These are phyloP conservation scores for Groenewaldozyma tartarivorans DNA, from an alignment of 805 yeast species.

Conservation along the genomic window DNA sequence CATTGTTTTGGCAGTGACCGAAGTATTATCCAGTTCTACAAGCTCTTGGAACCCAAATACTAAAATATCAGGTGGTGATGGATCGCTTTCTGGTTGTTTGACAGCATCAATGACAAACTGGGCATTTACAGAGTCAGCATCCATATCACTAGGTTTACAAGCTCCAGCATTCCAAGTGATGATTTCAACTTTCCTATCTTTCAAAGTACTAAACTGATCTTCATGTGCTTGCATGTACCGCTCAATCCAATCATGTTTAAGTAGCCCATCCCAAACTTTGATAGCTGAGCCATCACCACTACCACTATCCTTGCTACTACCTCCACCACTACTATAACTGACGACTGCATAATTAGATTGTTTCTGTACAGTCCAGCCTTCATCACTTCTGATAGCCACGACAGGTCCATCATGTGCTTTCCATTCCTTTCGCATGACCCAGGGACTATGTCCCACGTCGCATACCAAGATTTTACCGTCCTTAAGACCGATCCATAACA, in stretches of 20 bases:
- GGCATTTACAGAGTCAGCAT: slow-evolving; percentile 12
- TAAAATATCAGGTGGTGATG: slow-evolving; percentile 50
- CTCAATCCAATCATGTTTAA: slow-evolving; percentile 26
- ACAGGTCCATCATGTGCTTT: slow-evolving; percentile 28
- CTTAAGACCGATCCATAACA: slow-evolving; percentile 30
- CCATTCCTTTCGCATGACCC: slow-evolving; percentile 30
- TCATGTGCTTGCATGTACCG: slow-evolving; percentile 21
- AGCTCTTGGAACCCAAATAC: slow-evolving; percentile 86
- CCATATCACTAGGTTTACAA: slow-evolving; percentile 25
- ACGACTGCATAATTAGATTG: slow-evolving; percentile 21
- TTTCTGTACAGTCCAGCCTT: slow-evolving; percentile 7
- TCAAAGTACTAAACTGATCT: slow-evolving; percentile 21
- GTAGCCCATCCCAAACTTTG: slow-evolving; percentile 27
- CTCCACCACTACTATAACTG: slow-evolving; percentile 15
- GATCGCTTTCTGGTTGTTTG: slow-evolving; percentile 10
- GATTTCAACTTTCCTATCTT: slow-evolving; percentile 22
- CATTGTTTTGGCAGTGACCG: slow-evolving; percentile 52
- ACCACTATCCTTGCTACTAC: no score
- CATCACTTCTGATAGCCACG: slow-evolving; percentile 12
- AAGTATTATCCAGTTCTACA: slow-evolving; percentile 77
- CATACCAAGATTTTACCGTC: slow-evolving; percentile 29
- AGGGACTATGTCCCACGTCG: slow-evolving; percentile 22
- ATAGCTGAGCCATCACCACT: slow-evolving; percentile 22
- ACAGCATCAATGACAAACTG: slow-evolving; percentile 15
- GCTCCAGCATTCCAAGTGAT: slow-evolving; percentile 36